Evolutionary conservation across 257 asterid genomes (phyloP).

Genomic region (Solanum phureja): DNA sequence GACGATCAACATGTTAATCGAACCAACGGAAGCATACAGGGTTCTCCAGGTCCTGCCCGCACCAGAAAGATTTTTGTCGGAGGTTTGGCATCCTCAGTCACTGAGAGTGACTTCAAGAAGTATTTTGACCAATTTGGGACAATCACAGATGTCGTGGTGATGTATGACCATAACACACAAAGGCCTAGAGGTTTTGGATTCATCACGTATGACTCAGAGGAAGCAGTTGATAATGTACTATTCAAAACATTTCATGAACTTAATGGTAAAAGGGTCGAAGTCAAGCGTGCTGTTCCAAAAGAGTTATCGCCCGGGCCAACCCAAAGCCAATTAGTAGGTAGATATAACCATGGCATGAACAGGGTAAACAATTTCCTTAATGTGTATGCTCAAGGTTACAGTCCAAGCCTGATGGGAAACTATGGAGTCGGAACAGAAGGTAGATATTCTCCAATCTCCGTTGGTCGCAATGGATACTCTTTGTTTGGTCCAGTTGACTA

Average conservation of each 20-base stretch:
- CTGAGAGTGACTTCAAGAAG: conserved; percentile 70
- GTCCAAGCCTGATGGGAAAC: conserved; percentile 34
- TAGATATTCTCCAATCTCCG: conserved; percentile 48
- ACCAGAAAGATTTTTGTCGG: conserved; percentile 86
- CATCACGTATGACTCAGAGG: conserved; percentile 71
- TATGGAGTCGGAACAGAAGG: conserved; percentile 49
- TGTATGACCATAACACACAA: conserved; percentile 91
- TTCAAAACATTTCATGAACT: conserved; percentile 73
- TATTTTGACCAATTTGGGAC: conserved; percentile 82
- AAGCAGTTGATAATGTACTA: conserved; percentile 69
- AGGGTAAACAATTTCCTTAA: conserved; percentile 37
- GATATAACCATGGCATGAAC: conserved; percentile 36
- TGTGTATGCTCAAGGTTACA: conserved; percentile 40
- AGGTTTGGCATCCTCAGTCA: conserved; percentile 76
- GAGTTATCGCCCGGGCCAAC: conserved; percentile 67
- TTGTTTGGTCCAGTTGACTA: conserved; percentile 41
- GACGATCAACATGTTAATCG: conserved; percentile 44
- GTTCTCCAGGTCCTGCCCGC: conserved; percentile 65
- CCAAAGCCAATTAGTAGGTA: conserved; percentile 40
- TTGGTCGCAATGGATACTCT: conserved; percentile 54
- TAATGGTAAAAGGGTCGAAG: conserved; percentile 84
- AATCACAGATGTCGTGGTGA: conserved; percentile 74
- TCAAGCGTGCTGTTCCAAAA: conserved; percentile 72
- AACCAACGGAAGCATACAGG: conserved; percentile 42
- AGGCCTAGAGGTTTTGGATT: conserved; percentile 97